These are phyloP conservation scores for Phytophthora multivora DNA, from an alignment of 352 stramenopile genomes.

Conservation along the genomic window DNA sequence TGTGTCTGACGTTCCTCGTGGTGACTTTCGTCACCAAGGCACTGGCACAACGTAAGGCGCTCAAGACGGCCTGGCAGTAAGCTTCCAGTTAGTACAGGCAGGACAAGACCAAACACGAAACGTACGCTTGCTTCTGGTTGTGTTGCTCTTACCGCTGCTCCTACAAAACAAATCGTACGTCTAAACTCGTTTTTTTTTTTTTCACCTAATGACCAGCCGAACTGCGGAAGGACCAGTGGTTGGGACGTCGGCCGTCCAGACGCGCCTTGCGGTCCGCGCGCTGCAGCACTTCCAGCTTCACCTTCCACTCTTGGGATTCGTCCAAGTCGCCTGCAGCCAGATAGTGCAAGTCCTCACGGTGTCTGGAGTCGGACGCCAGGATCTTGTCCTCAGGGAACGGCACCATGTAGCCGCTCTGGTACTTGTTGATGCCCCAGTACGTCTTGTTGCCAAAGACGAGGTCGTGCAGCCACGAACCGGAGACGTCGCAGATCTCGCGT, in stretches of 20 bases:
- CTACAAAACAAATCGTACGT: constrained; percentile 17
- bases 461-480: constrained; percentile 81
- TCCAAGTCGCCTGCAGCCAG: constrained; percentile 72
- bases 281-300: constrained; percentile 81
- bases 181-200: constrained; percentile 12
- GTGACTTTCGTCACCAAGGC: constrained; percentile 70
- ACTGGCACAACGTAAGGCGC: constrained; percentile 72
- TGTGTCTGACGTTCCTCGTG: constrained; percentile 89
- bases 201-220: constrained; percentile 39
- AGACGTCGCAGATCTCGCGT: constrained; percentile 71
- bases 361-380: constrained; percentile 71
- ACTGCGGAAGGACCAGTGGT: constrained; percentile 74
- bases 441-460: constrained; percentile 67
- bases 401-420: constrained; percentile 68
- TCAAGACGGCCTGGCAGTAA: constrained; percentile 87
- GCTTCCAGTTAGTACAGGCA: constrained; percentile 16
- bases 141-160: constrained; percentile 12
- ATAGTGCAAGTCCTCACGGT: constrained; percentile 75
- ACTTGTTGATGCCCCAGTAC: constrained; percentile 75
- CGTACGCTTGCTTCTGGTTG: constrained; percentile 20
- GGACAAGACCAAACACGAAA: constrained; percentile 11
- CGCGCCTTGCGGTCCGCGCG: constrained; percentile 77
- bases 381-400: constrained; percentile 62
- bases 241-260: constrained; percentile 72
- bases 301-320: constrained; percentile 86